phyloP scores from a whole-genome alignment of 768 basidiomycete genomes.

The Ramaria rubella region DNA sequence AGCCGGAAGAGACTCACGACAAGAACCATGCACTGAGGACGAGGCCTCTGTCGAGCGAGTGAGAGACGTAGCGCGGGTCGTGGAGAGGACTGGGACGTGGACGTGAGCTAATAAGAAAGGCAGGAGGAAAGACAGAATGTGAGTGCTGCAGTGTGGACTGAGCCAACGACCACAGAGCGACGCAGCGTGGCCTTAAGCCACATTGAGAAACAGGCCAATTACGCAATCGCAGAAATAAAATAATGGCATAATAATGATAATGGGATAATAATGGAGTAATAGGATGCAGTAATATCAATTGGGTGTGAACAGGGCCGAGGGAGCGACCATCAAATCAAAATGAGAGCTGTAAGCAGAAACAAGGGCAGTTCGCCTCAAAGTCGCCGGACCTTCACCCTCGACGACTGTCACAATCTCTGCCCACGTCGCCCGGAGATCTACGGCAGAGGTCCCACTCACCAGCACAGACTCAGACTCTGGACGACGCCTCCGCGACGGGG shows the following conservation, averaged over 20 bases:
- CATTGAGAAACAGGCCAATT: background rate
- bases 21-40: background rate
- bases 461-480: background rate
- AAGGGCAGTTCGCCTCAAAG: slow-evolving; percentile 4
- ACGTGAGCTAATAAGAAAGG: slow-evolving; percentile 3
- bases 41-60: background rate
- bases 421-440: background rate
- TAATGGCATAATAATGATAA: background rate
- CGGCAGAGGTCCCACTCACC: background rate
- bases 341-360: slow-evolving; percentile 1
- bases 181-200: background rate
- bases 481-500: background rate
- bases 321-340: slow-evolving; percentile 13
- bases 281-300: background rate
- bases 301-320: slow-evolving; percentile 9
- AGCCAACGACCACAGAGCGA: background rate
- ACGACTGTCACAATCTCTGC: slow-evolving; percentile 11
- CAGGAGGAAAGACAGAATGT: slow-evolving; percentile 2
- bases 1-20: background rate
- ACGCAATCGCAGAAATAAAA: background rate
- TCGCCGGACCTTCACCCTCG: slow-evolving; percentile 11
- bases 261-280: slow-evolving; percentile 2
- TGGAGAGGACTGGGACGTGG: slow-evolving; percentile 8
- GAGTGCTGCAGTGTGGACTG: background rate
- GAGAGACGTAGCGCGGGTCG: slow-evolving; percentile 15